A percentile compares a stretch with the other conserved stretches of the same genome.
Evolutionary conservation across 2,329 filamentous ascomycete species (phyloP).

Genomic region (Chlorencoelia australis): DNA sequence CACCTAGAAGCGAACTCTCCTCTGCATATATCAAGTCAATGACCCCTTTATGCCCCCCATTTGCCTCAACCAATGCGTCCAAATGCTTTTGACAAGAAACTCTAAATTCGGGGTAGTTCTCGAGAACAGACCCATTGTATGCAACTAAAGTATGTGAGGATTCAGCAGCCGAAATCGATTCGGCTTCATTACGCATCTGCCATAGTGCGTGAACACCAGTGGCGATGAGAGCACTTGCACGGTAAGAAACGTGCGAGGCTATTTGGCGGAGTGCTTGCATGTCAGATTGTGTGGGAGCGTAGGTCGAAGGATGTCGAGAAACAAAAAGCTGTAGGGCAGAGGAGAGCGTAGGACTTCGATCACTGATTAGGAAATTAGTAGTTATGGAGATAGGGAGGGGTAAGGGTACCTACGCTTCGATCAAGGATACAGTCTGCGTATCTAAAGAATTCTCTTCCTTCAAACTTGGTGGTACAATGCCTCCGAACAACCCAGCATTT

Average conservation of each 20-base stretch:
- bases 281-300: conserved; percentile 37
- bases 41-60: conserved; percentile 31
- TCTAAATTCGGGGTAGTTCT: conserved; percentile 64
- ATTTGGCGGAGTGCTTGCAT: conserved; percentile 42
- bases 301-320: conserved; percentile 36
- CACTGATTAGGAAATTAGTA: conserved; percentile 6
- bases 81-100: conserved; percentile 52
- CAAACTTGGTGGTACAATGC: conserved; percentile 44
- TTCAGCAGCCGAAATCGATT: conserved; percentile 27
- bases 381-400: not conserved
- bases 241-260: conserved; percentile 43
- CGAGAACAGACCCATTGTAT: conserved; percentile 71
- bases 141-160: conserved; percentile 49
- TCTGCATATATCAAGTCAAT: conserved; percentile 58
- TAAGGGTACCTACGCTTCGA: conserved; percentile 39
- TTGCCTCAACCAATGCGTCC: conserved; percentile 42
- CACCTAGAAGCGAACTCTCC: conserved; percentile 67
- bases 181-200: conserved; percentile 42
- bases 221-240: conserved; percentile 50
- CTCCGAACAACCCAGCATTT: conserved; percentile 43
- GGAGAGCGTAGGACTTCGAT: conserved; percentile 14
- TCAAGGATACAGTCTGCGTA: conserved; percentile 46
- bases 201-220: conserved; percentile 49
- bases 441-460: conserved; percentile 45
- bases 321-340: conserved; percentile 39